Evolutionary conservation across 129 eudicot species (phyloP), one percentile per base, ranked within the genome.

Genomic region (Saussurea involucrata): DNA sequence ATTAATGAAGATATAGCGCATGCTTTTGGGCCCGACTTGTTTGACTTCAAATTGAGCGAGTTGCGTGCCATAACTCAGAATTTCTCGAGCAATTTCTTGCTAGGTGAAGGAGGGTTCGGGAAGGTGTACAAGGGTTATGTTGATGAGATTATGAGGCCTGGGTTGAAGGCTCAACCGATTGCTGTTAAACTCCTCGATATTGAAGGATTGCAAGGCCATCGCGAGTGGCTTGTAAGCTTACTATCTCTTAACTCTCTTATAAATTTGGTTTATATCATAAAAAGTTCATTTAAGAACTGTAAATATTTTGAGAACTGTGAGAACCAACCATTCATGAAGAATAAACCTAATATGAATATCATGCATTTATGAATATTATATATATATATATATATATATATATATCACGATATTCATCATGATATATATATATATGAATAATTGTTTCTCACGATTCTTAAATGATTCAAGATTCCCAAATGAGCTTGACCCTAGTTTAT

Each of bases 81-180:
- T 68, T 95, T 95, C 64, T 87, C 95, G 42, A 78, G 86, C 64
- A 86, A 86, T 63, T 95, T 73, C 69, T 85, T 95, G 92, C 73
- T 95, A 0, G 99, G 99, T 4, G 97, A 89, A 81, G 99, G 99
- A 0, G 99, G 99, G 67, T 95, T 95, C 63, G 99, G 99, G 20
- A 91, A 82, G 70, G 99, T 95, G 63, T 88, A 95, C 49, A 95
- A 95, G 53, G 99, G 99, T 1, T 95, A 95, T 55, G 84, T 86
- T 55, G 97, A 92, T 86, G 96, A 95, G 8, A 77, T 44, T 37
- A 68, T 95, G 77, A 85, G 90, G 87, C 66, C 79, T 5, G 97
- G 99, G 27, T 73, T 95, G 83, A 95, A 90, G 82, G 83, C 96
- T 83, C 99, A 95, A 75, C 86, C 99, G 21, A 89, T 92, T 83